Evolutionary conservation across 2,329 filamentous ascomycete species (phyloP).

Genomic region (Magnaporthiopsis poae): DNA sequence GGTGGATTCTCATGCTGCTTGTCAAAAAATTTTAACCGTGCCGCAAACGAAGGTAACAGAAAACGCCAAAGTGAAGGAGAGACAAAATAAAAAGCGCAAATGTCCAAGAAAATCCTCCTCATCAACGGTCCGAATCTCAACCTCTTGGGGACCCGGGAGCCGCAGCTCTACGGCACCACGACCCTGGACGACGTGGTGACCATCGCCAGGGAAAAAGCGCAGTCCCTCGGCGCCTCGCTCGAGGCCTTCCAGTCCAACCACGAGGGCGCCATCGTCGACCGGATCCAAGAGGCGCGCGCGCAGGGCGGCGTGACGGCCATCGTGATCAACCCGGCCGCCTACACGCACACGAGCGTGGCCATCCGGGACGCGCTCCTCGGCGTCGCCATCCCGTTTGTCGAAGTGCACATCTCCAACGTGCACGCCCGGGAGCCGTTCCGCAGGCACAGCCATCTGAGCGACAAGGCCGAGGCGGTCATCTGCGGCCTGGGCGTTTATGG

Average conservation of each 20-base stretch:
- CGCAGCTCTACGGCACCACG: constrained; percentile 60
- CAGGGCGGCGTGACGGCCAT: constrained; percentile 40
- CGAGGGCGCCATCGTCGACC: constrained; percentile 64
- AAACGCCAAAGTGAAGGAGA: too few species aligned
- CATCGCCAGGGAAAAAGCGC: constrained; percentile 38
- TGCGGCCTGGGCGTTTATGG: constrained; percentile 57
- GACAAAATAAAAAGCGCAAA: background rate
- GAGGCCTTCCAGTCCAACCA: constrained; percentile 65
- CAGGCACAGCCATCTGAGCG: constrained; percentile 61
- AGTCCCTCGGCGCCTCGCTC: constrained; percentile 36
- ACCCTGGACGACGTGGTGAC: constrained; percentile 55
- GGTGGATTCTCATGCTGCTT: too few species aligned
- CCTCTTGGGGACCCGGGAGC: constrained; percentile 65
- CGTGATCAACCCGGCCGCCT: constrained; percentile 66
- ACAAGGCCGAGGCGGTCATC: constrained; percentile 66
- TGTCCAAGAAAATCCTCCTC: constrained; percentile 44
- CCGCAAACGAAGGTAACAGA: background rate
- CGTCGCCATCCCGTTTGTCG: constrained; percentile 62
- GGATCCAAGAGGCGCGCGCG: constrained; percentile 43
- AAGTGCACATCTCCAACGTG: constrained; percentile 68
- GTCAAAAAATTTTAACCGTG: too few species aligned
- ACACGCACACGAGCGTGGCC: constrained; percentile 67
- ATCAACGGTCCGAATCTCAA: constrained; percentile 80
- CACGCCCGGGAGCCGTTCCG: constrained; percentile 61
- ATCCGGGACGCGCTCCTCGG: constrained; percentile 64